These are phyloP conservation scores for Tetraselmis chui DNA, from an alignment of 139 green algal species.

Conservation along the genomic window DNA sequence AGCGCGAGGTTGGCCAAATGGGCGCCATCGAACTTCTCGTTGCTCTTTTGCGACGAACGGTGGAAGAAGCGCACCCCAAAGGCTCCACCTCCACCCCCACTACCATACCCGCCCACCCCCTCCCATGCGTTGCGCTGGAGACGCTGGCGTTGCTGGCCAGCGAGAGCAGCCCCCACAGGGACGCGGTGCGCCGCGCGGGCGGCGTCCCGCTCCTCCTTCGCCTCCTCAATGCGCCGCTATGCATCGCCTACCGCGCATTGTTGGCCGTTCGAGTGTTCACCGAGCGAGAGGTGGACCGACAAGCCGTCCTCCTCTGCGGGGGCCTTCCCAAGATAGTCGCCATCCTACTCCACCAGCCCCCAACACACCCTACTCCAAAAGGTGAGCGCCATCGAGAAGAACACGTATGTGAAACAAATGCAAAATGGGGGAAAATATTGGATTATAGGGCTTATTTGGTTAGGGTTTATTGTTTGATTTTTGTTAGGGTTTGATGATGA, in stretches of 20 bases:
- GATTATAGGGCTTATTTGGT: background rate
- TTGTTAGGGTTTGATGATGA: background rate
- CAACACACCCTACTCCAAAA: no score
- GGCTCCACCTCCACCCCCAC: slow-evolving; percentile 3
- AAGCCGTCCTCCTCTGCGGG: slow-evolving; percentile 21
- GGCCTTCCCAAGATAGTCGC: slow-evolving; percentile 19
- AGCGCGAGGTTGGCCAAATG: background rate
- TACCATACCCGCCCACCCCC: background rate
- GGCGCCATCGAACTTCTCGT: slow-evolving; percentile 27
- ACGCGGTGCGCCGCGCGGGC: background rate
- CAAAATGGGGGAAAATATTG: slow-evolving; percentile 1
- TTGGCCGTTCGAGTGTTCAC: slow-evolving; percentile 31
- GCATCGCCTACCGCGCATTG: slow-evolving; percentile 16
- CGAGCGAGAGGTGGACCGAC: slow-evolving; percentile 26
- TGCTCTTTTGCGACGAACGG: slow-evolving; percentile 9
- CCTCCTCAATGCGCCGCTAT: background rate
- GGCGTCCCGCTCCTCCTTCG: background rate
- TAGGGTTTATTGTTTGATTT: slow-evolving; percentile 3
- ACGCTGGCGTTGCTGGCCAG: background rate
- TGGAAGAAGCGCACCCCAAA: slow-evolving; percentile 10
- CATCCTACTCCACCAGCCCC: no score
- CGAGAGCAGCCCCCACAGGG: background rate
- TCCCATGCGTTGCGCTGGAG: background rate
- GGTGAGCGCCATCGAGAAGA: background rate
- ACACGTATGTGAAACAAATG: background rate